A percentile compares a stretch with the other conserved stretches of the same genome.
phyloP scores from a whole-genome alignment of 176 grass and related monocot species.

The Bolboschoenus planiculmis region DNA sequence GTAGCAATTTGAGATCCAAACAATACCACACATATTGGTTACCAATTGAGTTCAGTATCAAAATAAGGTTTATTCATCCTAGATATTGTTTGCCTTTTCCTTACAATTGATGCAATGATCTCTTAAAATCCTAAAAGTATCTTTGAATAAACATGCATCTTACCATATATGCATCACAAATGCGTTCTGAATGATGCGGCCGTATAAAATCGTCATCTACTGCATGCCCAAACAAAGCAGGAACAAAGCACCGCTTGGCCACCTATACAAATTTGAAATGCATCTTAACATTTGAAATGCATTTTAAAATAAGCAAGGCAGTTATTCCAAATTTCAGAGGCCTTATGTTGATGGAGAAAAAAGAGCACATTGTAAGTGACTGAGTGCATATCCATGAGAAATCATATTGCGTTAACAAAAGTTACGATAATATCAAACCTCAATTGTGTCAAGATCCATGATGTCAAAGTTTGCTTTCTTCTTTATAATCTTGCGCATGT shows the following conservation, averaged over 20 bases:
- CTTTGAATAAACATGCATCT: slow-evolving; percentile 21
- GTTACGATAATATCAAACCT: slow-evolving; percentile 33
- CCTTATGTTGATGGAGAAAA: not conserved
- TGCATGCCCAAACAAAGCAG: slow-evolving; percentile 86
- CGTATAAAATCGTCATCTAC: slow-evolving; percentile 97
- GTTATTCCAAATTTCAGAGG: not conserved
- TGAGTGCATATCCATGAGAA: not conserved
- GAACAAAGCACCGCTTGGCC: slow-evolving; percentile 85
- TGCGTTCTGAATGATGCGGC: slow-evolving; percentile 86
- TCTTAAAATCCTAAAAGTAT: not conserved
- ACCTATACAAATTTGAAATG: slow-evolving; percentile 36
- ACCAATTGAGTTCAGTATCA: not conserved
- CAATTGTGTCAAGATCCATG: slow-evolving; percentile 93
- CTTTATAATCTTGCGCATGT: slow-evolving; percentile 94
- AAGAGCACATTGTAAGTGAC: not conserved
- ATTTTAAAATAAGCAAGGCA: not conserved
- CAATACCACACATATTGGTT: not conserved
- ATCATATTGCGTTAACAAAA: not conserved
- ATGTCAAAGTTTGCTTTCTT: slow-evolving; percentile 98
- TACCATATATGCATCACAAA: slow-evolving; percentile 84
- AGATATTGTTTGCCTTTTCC: not conserved
- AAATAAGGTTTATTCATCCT: not conserved
- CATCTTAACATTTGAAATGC: not conserved
- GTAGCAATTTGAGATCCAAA: no score
- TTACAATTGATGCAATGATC: not conserved